Base-by-base conservation (phyloP, 208 protist genomes). In the Crithidia acanthocephali region DNA sequence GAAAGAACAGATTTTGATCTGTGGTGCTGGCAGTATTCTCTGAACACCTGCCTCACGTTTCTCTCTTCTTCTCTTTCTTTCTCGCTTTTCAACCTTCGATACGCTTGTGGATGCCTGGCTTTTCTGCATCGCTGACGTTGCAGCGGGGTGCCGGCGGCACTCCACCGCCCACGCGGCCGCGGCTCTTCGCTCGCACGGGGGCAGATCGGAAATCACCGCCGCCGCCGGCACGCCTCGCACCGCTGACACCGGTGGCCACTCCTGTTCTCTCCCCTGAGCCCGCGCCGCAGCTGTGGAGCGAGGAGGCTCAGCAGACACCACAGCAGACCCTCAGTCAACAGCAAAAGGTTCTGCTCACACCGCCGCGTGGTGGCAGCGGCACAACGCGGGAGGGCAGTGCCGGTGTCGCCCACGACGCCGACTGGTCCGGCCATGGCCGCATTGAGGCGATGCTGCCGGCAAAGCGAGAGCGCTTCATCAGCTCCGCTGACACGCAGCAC, bases 401-500 rank as follows among this genome's bases (percentile, higher is more conserved):
- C 6, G 61, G 23, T 40, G 35, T 11, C 30, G 32, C 5, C 11
- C 30, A 35, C 15, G 8, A 42, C 30, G 45, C 33, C 22, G 61
- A 67, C 47, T 67, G 61, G 61, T 40, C 42, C 11, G 61, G 61
- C 2, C 48, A 57, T 30, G 50, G 62, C 33, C 62, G 50, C 0
- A 30, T 58, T 4, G 62, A 58, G 48, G 6, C 47, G 50, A 58
- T 58, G 62, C 28, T 58, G 48, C 23, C 62, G 33, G 35, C 62
- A 32, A 76, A 76, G 47, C 72, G 72, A 2, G 56, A 77, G 32
- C 72, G 72, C 42, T 63, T 72, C 16, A 37, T 68, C 56, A 62
- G 64, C 22, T 77, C 72, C 18, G 63, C 62, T 11, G 64, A 77
- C 22, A 72, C 72, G 44, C 64, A 77, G 59, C 64, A 77, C 64